Percentiles rank a stretch among this genome's conserved stretches.
phyloP scores from a whole-genome alignment of 768 basidiomycete species.

The Coprinopsis strossmayeri region DNA sequence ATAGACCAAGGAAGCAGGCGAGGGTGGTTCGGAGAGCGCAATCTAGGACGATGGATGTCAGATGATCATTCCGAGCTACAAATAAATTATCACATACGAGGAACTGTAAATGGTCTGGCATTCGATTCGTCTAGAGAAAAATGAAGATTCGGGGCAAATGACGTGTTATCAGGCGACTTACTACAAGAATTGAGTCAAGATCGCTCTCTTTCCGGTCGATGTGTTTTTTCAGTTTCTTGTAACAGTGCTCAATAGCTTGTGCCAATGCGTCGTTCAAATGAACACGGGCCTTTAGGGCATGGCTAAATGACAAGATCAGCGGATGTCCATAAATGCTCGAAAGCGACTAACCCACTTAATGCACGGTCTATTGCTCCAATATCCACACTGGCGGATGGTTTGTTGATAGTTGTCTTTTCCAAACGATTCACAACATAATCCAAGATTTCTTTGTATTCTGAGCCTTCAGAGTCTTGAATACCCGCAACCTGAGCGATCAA shows the following conservation, averaged over 20 bases:
- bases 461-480: slow-evolving; percentile 33
- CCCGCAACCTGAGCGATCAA: slow-evolving; percentile 51
- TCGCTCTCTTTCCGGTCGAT: slow-evolving; percentile 42
- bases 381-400: slow-evolving; percentile 52
- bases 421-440: slow-evolving; percentile 55
- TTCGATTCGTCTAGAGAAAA: slow-evolving; percentile 40
- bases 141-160: neutral
- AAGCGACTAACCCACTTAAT: slow-evolving; percentile 46
- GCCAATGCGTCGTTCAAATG: slow-evolving; percentile 57
- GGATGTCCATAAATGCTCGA: slow-evolving; percentile 1
- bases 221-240: slow-evolving; percentile 43
- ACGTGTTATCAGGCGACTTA: slow-evolving; percentile 16
- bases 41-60: slow-evolving; percentile 33
- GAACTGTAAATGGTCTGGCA: slow-evolving; percentile 70
- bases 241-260: slow-evolving; percentile 51
- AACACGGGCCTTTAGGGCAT: slow-evolving; percentile 62
- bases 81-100: slow-evolving; percentile 41
- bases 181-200: slow-evolving; percentile 63
- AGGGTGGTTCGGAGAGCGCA: slow-evolving; percentile 48
- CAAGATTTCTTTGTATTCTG: slow-evolving; percentile 37
- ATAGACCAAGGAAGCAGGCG: slow-evolving; percentile 37
- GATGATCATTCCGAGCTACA: neutral
- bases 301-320: slow-evolving; percentile 28
- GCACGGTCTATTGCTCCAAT: slow-evolving; percentile 48
- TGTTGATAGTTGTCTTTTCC: slow-evolving; percentile 47